Evolutionary conservation across 2,329 filamentous ascomycete genomes (phyloP).

Genomic region (Remersonia thermophila): DNA sequence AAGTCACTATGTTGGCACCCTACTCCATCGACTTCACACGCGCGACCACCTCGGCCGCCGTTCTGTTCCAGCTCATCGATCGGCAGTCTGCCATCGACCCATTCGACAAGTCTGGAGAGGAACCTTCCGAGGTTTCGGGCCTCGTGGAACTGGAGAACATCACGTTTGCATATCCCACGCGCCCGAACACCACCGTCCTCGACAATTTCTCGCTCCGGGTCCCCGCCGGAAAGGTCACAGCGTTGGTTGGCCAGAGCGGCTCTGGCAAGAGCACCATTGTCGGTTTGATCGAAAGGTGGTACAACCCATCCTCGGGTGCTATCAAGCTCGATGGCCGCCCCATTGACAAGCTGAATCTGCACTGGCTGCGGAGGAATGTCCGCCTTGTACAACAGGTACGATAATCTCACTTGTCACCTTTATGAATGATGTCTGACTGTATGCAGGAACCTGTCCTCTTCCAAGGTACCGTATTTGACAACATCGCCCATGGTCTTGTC

Average conservation of each 20-base stretch:
- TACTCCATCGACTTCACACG: slow-evolving; percentile 34
- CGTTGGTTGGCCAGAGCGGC: slow-evolving; percentile 45
- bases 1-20: slow-evolving; percentile 35
- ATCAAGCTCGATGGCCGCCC: slow-evolving; percentile 20
- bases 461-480: slow-evolving; percentile 33
- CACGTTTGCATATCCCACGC: slow-evolving; percentile 39
- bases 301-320: slow-evolving; percentile 12
- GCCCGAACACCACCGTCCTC: slow-evolving; percentile 31
- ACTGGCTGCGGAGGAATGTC: slow-evolving; percentile 21
- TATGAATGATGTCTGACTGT: neutral
- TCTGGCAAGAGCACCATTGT: slow-evolving; percentile 28
- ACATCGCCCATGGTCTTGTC: slow-evolving; percentile 36
- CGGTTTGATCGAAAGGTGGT: slow-evolving; percentile 47
- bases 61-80: slow-evolving; percentile 37
- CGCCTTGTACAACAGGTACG: slow-evolving; percentile 22
- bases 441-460: slow-evolving; percentile 27
- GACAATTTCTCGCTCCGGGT: slow-evolving; percentile 26
- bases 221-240: slow-evolving; percentile 33
- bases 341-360: slow-evolving; percentile 18
- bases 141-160: slow-evolving; percentile 33
- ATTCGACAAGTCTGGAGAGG: slow-evolving; percentile 26
- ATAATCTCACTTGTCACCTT: neutral
- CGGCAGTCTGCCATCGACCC: slow-evolving; percentile 28
- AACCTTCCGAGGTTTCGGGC: slow-evolving; percentile 22
- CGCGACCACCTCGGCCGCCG: slow-evolving; percentile 32